Base-by-base conservation (phyloP, 768 basidiomycete genomes). In the Amylocystis lapponica region DNA sequence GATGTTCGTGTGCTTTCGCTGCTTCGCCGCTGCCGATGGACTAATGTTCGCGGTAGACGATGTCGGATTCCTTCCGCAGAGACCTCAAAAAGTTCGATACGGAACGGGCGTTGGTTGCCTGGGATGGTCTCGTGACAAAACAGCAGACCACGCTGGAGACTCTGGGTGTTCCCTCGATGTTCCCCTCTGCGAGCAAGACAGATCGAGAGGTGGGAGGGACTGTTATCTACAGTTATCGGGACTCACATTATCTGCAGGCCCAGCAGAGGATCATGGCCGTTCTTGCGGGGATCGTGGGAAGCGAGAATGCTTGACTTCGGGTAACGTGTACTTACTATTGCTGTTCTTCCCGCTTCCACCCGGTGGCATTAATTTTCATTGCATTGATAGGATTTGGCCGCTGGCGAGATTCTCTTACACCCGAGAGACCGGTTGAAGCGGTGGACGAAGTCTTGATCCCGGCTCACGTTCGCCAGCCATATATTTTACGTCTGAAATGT, bases 241-340 rank as follows among this genome's bases (percentile, higher is more conserved):
- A 31, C 9, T 27, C 36, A n/a, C 25, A n/a, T 36, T 14, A 32
- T 39, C 44, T 37, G 46, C 57, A 88, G 85, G 75, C 72, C 42
- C 87, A 91, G 58, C 79, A 78, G 49, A 70, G 72, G 48, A 69
- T 91, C n/a, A 66, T 83, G 35, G 76, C 81, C 43, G 80, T 90
- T 33, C 58, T 88, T 36, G 79, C 77, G 58, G 80, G 75, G 41
- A 58, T 80, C 48, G 48, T 71, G 46, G 68, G 41, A 36, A 50
- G 37, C 42, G 49, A 53, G 36, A 42, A 32, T 5, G 6, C 21
- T 17, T 43, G 42, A 43, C n/a, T 30, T 30, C 10, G 10, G 16
- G 29, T 16, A 30, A 30, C 29, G 29, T 10, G 29, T 30, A n/a
- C 11, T 30, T 10, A 10, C 16, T 30, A 10, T 30, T 10, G 10